These are phyloP conservation scores for Coemansia sp. DNA, from an alignment of 192 early-diverging fungal genomes.

Conservation along the genomic window DNA sequence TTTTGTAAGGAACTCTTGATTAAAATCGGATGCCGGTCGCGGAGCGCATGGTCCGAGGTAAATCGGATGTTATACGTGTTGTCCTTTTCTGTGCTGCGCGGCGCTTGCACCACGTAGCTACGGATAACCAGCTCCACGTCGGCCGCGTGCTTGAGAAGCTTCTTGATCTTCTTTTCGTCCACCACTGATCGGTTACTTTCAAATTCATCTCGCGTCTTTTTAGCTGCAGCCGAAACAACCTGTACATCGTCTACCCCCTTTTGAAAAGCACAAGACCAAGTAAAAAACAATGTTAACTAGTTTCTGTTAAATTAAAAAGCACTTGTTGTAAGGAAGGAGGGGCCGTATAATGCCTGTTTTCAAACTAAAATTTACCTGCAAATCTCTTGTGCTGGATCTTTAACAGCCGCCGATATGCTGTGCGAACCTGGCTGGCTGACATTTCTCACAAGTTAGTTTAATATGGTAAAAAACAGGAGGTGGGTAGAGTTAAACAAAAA, in stretches of 20 bases:
- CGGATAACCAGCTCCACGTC: constrained; percentile 49
- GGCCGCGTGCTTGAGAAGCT: constrained; percentile 40
- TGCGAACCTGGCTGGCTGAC: constrained; percentile 33
- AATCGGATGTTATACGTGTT: constrained; percentile 44
- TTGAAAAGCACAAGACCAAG: too few relatives aligned
- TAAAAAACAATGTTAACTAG: too few relatives aligned
- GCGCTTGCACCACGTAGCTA: constrained; percentile 49
- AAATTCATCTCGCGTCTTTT: constrained; percentile 49
- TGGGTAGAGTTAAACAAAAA: too few relatives aligned
- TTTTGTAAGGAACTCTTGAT: constrained; percentile 45
- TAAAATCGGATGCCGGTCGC: constrained; percentile 46
- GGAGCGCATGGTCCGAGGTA: constrained; percentile 45
- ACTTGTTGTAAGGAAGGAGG: too few relatives aligned
- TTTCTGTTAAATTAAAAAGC: too few relatives aligned
- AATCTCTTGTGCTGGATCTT: constrained; percentile 40
- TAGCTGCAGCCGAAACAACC: constrained; percentile 26
- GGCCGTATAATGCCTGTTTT: too few relatives aligned
- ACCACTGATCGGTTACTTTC: constrained; percentile 24
- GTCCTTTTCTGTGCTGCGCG: constrained; percentile 25
- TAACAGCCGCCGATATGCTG: constrained; percentile 38
- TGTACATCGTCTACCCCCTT: constrained; percentile 16
- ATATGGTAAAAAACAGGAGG: too few relatives aligned
- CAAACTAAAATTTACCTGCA: constrained; percentile 13
- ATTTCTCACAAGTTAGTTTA: constrained; percentile 2
- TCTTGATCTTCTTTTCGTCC: constrained; percentile 41